phyloP scores from a whole-genome alignment of 1,139 yeast species.

The Magnusiomyces suaveolens region DNA sequence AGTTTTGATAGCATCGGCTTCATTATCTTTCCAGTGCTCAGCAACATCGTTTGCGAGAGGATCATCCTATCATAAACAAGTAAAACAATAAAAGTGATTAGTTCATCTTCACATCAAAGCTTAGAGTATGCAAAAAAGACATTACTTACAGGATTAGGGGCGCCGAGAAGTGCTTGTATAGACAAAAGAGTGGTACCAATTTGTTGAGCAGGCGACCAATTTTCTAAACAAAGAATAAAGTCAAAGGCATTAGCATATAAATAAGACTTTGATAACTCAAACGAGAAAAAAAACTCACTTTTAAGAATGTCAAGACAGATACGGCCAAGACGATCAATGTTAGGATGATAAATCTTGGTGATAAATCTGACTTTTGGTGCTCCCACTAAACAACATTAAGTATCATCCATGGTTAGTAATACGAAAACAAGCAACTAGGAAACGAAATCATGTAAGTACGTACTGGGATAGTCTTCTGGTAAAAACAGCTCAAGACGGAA shows the following conservation, averaged over 20 bases:
- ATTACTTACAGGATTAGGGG: conserved; percentile 64
- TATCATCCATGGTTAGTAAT: not conserved
- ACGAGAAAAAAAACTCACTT: conserved; percentile 44
- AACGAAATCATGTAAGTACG: conserved; percentile 11
- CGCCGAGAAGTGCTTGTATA: conserved; percentile 85
- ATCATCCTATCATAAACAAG: conserved; percentile 45
- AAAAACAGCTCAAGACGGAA: conserved; percentile 68
- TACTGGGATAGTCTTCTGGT: conserved; percentile 78
- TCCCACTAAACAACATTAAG: conserved; percentile 39
- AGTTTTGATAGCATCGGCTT: conserved; percentile 64
- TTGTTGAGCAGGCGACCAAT: conserved; percentile 98
- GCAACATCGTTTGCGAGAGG: conserved; percentile 98
- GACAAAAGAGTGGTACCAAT: conserved; percentile 88
- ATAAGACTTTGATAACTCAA: too few relatives aligned
- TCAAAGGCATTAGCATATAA: too few relatives aligned
- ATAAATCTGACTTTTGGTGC: conserved; percentile 90
- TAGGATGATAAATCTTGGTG: conserved; percentile 92
- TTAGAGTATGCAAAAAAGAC: not conserved
- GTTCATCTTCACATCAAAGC: not conserved
- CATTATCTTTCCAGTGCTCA: conserved; percentile 87
- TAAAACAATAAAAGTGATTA: not conserved
- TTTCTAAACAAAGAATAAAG: conserved; percentile 22
- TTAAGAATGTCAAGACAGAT: conserved; percentile 92
- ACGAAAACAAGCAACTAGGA: not conserved
- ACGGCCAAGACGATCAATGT: conserved; percentile 88